Evolutionary conservation across 768 basidiomycete species (phyloP).

Genomic region (Gloeostereum incarnatum): DNA sequence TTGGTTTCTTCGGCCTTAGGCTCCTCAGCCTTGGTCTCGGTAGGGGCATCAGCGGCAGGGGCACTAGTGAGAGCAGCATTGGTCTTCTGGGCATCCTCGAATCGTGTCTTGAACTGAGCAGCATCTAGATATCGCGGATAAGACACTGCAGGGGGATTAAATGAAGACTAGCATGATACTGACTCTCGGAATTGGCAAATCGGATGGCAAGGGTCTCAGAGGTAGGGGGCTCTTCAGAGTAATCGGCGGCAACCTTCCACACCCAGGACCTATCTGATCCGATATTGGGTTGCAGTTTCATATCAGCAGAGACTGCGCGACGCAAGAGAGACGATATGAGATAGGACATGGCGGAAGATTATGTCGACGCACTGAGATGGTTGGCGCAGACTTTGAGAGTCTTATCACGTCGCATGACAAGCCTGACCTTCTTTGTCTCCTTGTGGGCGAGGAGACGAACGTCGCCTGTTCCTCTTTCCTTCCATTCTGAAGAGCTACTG

Average conservation of each 20-base stretch:
- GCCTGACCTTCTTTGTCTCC: slow-evolving; percentile 81
- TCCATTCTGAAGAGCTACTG: slow-evolving; percentile 76
- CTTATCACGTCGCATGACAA: slow-evolving; percentile 99
- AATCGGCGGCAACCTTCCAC: slow-evolving; percentile 95
- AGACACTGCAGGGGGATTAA: background rate
- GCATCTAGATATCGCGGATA: slow-evolving; percentile 49
- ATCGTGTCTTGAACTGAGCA: slow-evolving; percentile 77
- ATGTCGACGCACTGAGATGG: slow-evolving; percentile 71
- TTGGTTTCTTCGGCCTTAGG: slow-evolving; percentile 19
- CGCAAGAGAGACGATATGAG: slow-evolving; percentile 7
- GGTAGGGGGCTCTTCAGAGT: slow-evolving; percentile 82
- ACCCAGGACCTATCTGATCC: slow-evolving; percentile 99
- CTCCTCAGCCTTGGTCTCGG: slow-evolving; percentile 20
- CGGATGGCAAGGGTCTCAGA: slow-evolving; percentile 97
- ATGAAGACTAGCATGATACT: no score
- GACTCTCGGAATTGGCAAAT: slow-evolving; percentile 94
- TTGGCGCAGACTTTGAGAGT: slow-evolving; percentile 99
- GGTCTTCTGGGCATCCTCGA: slow-evolving; percentile 73
- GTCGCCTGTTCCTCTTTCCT: slow-evolving; percentile 95
- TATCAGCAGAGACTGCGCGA: slow-evolving; percentile 68
- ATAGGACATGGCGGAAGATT: slow-evolving; percentile 14
- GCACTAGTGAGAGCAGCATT: slow-evolving; percentile 37
- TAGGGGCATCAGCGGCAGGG: slow-evolving; percentile 11
- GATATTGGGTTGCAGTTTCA: slow-evolving; percentile 95
- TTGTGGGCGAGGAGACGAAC: slow-evolving; percentile 88